Conservation (phyloP, 768 basidiomycete genomes). For the Xanthoconium stramineum region DNA sequence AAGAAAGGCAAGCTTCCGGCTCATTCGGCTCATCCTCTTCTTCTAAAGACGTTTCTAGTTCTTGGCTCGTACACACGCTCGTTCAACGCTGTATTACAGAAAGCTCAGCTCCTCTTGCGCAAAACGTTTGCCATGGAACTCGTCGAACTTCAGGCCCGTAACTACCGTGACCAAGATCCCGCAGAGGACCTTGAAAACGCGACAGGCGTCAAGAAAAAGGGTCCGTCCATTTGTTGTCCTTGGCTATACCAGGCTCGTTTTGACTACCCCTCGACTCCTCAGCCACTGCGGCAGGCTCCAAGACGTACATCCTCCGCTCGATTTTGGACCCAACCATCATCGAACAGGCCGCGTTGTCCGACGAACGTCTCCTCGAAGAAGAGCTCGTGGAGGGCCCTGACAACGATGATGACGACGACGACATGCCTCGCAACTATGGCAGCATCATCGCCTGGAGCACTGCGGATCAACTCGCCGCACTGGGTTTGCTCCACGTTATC, state of each 20-base stretch:
- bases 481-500: conserved; percentile 79
- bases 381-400: conserved; percentile 49
- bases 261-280: neutral
- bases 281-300: conserved; percentile 59
- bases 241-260: neutral
- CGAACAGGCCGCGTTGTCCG: conserved; percentile 52
- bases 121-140: conserved; percentile 82
- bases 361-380: conserved; percentile 42
- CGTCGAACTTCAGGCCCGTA: conserved; percentile 67
- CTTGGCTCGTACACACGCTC: conserved; percentile 47
- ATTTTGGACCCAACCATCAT: conserved; percentile 60
- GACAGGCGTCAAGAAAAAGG: conserved; percentile 65
- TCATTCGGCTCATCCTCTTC: neutral
- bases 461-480: conserved; percentile 59
- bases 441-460: conserved; percentile 73
- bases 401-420: conserved; percentile 47
- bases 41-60: conserved; percentile 30
- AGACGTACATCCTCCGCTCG: conserved; percentile 83
- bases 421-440: conserved; percentile 54
- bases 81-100: conserved; percentile 62
- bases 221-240: conserved; percentile 30
- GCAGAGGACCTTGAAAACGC: conserved; percentile 47
- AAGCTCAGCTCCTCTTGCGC: conserved; percentile 62
- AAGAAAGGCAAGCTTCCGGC: conserved; percentile 62
- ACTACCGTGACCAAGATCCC: conserved; percentile 36